Evolutionary conservation across 306 rosid species (phyloP), one percentile per base, ranked within the genome.

Genomic region (Trifolium fragiferum): DNA sequence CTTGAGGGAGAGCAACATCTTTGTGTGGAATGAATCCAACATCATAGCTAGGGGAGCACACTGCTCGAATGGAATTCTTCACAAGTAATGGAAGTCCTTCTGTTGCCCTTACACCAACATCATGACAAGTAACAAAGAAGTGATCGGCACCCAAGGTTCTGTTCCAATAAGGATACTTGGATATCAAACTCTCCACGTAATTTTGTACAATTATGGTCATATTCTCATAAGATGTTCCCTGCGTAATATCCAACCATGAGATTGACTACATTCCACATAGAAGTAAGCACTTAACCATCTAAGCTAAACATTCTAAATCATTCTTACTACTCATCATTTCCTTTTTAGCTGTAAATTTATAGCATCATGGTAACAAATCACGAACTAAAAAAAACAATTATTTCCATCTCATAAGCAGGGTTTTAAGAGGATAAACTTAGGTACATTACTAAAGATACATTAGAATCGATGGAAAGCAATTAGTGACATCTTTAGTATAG

Each of bases 141-240:
- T 94, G 99, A 84, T 94, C 99, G 15, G 95, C 92, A 21, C 99
- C 99, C 88, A 94, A 82, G 70, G 99, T 94, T 85, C 95, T 80
- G 81, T 94, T 94, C 99, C 99, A 94, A 86, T 94, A 94, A 65
- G 99, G 99, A 87, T 92, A 94, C 84, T 94, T 94, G 85, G 84
- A 67, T 20, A 92, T 94, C 81, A 94, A 89, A 80, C 92, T 35
- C 78, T 88, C 95, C 84, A 94, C 92, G 64, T 94, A 94, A 76
- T 88, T 83, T 80, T 84, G 95, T 66, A 92, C 96, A 76, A 94
- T 91, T 37, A 92, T 78, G 7, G 99, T 94, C 99, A 94, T 94
- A 77, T 94, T 90, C 32, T 90, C 97, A 78, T 94, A 94, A 61
- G 93, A 78, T 32, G 99, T 92, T 8, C 93, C 97, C 99, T 94